phyloP scores from a whole-genome alignment of 2,329 filamentous ascomycete genomes.

The Epichloe sp. region DNA sequence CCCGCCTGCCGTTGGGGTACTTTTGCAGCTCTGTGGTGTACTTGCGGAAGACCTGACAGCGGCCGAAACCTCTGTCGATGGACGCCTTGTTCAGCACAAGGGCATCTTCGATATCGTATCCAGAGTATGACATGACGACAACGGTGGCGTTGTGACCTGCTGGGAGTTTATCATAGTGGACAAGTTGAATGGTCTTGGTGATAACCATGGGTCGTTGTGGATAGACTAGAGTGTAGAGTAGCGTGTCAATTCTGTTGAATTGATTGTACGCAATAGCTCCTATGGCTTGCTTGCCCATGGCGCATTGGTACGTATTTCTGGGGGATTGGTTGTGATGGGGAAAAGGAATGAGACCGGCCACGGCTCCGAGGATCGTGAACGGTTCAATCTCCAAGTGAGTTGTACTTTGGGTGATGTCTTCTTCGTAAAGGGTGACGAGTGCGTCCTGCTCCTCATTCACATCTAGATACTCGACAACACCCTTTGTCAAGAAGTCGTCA shows the following conservation, averaged over 20 bases:
- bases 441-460: slow-evolving; percentile 98
- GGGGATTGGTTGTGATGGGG: slow-evolving; percentile 98
- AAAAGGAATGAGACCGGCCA: slow-evolving; percentile 92
- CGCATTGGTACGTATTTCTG: slow-evolving; percentile 96
- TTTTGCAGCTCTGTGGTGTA: slow-evolving; percentile 75
- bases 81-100: slow-evolving; percentile 94
- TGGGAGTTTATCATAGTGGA: slow-evolving; percentile 93
- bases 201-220: slow-evolving; percentile 97
- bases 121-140: slow-evolving; percentile 98
- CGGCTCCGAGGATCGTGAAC: slow-evolving; percentile 89
- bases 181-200: slow-evolving; percentile 88
- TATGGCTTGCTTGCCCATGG: slow-evolving; percentile 99
- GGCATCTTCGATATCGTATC: slow-evolving; percentile 98
- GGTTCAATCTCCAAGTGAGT: slow-evolving; percentile 97
- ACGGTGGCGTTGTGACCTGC: slow-evolving; percentile 95
- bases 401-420: slow-evolving; percentile 67
- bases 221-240: slow-evolving; percentile 94
- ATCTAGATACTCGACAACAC: slow-evolving; percentile 90
- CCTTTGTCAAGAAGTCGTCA: slow-evolving; percentile 82
- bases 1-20: slow-evolving; percentile 68
- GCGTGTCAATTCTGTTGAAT: slow-evolving; percentile 89
- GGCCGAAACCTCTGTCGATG: slow-evolving; percentile 84
- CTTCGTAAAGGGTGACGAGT: slow-evolving; percentile 80
- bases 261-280: slow-evolving; percentile 97
- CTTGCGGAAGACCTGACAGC: slow-evolving; percentile 97